phyloP scores from a whole-genome alignment of 2,329 filamentous ascomycete genomes.

The Akanthomyces uredinophilus region DNA sequence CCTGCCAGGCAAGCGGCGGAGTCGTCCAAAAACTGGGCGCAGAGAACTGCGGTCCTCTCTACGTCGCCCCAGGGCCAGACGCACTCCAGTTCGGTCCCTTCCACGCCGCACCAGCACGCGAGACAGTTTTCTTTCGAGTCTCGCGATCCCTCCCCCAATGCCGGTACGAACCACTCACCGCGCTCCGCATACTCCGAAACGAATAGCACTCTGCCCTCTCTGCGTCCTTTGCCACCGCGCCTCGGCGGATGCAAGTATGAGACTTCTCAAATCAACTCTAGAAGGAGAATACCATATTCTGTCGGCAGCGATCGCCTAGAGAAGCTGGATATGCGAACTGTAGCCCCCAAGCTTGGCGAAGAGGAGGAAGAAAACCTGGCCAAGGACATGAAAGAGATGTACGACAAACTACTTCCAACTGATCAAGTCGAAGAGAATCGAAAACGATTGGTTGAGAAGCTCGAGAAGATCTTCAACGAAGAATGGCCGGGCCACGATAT shows the following conservation, averaged over 20 bases:
- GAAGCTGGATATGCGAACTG: constrained; percentile 63
- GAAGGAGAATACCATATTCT: constrained; percentile 86
- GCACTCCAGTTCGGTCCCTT: constrained; percentile 85
- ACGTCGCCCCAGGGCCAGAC: constrained; percentile 28
- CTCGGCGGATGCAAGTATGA: constrained; percentile 77
- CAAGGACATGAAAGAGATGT: constrained; percentile 79
- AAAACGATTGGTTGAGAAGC: constrained; percentile 72
- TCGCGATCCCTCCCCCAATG: constrained; percentile 71
- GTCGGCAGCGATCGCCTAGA: constrained; percentile 76
- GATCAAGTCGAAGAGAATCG: constrained; percentile 71
- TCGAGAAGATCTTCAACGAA: constrained; percentile 81
- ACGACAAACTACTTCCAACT: constrained; percentile 78
- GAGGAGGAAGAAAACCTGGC: constrained; percentile 72
- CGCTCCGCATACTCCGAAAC: constrained; percentile 88
- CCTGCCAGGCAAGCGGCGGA: constrained; percentile 38
- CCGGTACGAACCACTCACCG: constrained; percentile 74
- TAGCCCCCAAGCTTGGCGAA: constrained; percentile 64
- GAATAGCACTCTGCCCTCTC: constrained; percentile 65
- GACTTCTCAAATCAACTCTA: constrained; percentile 73
- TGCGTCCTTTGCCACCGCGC: constrained; percentile 58
- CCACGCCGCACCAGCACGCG: constrained; percentile 85
- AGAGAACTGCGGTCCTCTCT: constrained; percentile 25
- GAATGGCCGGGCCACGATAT: constrained; percentile 92
- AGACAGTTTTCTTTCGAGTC: constrained; percentile 78
- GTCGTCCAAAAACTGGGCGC: constrained; percentile 26